Conservation (phyloP, 2,329 filamentous ascomycete genomes). For the Helotiales sp. region DNA sequence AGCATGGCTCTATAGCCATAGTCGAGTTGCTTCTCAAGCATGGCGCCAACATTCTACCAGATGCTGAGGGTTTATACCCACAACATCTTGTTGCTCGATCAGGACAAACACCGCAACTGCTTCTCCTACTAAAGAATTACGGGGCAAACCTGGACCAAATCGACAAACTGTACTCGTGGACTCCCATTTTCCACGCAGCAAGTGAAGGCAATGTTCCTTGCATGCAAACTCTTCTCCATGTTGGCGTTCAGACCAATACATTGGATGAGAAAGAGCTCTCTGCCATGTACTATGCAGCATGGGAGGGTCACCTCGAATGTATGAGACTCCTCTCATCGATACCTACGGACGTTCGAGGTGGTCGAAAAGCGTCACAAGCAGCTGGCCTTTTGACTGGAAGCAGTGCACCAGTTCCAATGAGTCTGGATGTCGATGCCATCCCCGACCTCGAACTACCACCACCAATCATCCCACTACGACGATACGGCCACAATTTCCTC, state of each 20-base stretch:
- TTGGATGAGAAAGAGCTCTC: conserved; percentile 91
- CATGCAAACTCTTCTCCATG: conserved; percentile 78
- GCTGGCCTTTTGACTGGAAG: conserved; percentile 41
- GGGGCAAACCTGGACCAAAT: conserved; percentile 90
- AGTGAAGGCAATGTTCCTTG: conserved; percentile 95
- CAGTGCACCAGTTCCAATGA: conserved; percentile 60
- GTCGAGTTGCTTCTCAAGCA: conserved; percentile 83
- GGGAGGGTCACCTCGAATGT: conserved; percentile 95
- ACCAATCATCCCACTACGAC: conserved; percentile 90
- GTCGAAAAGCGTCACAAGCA: conserved; percentile 36
- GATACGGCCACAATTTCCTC: conserved; percentile 98
- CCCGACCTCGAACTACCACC: conserved; percentile 90
- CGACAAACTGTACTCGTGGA: conserved; percentile 98
- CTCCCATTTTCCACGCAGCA: conserved; percentile 91
- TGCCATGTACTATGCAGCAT: conserved; percentile 97
- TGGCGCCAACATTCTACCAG: conserved; percentile 82
- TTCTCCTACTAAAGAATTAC: conserved; percentile 81
- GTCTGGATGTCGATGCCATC: conserved; percentile 83
- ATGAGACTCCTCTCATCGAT: conserved; percentile 80
- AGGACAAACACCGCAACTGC: conserved; percentile 77
- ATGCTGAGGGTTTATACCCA: conserved; percentile 95
- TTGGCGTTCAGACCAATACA: conserved; percentile 77
- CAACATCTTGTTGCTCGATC: conserved; percentile 94
- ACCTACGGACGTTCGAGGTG: conserved; percentile 20
- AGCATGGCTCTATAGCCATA: conserved; percentile 85